Evolutionary conservation across 352 stramenopile species (phyloP).

Genomic region (Phytophthora foliorum): DNA sequence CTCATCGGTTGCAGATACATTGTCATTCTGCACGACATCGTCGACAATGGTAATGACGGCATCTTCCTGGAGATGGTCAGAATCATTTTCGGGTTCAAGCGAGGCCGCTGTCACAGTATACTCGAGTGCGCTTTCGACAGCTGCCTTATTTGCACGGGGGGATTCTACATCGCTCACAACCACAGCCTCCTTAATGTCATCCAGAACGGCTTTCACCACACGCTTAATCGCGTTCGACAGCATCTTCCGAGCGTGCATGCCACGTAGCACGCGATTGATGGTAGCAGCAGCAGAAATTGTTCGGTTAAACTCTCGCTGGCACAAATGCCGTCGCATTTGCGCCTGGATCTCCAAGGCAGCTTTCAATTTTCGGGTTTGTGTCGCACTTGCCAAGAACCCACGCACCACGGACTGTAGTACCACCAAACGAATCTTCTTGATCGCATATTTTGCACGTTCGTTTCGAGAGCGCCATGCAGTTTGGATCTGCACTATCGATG

Average conservation of each 20-base stretch:
- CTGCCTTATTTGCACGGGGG: constrained; percentile 1
- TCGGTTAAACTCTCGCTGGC: constrained; percentile 25
- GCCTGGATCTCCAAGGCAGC: constrained; percentile 43
- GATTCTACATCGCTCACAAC: constrained; percentile 5
- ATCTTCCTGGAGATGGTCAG: background rate
- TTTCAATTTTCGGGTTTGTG: constrained; percentile 20
- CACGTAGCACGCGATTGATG: constrained; percentile 48
- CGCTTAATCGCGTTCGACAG: constrained; percentile 14
- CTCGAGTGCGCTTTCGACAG: constrained; percentile 7
- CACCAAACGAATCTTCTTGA: constrained; percentile 40
- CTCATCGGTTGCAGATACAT: background rate
- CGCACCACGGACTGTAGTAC: constrained; percentile 45
- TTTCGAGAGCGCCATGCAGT: constrained; percentile 38
- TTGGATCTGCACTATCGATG: constrained; percentile 44
- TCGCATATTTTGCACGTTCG: constrained; percentile 38
- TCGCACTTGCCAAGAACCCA: constrained; percentile 27
- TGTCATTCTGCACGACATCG: background rate
- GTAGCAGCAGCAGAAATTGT: constrained; percentile 25
- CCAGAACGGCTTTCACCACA: constrained; percentile 10
- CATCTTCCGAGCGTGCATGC: constrained; percentile 30
- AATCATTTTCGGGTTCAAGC: background rate
- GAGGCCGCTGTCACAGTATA: constrained; percentile 5
- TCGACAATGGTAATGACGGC: background rate
- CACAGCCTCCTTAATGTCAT: constrained; percentile 8
- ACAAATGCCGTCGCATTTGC: constrained; percentile 34